Evolutionary conservation across 805 yeast species (phyloP).

Genomic region (Teunomyces funiuensis): DNA sequence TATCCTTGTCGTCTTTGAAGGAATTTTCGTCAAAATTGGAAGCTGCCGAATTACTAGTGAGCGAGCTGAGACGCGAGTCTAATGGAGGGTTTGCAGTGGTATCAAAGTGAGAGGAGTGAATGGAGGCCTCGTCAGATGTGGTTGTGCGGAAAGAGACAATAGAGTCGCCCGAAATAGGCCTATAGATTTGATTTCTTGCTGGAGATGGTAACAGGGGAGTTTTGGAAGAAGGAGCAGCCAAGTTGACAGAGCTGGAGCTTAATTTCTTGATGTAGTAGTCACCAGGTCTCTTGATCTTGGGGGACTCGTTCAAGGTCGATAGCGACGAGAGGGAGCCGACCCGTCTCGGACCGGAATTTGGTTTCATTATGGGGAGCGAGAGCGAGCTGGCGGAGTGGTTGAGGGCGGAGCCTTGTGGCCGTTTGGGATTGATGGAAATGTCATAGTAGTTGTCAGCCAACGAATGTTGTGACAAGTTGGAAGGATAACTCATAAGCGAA

Average conservation of each 20-base stretch:
- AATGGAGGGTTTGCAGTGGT: constrained; percentile 11
- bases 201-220: constrained; percentile 1
- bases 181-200: not conserved
- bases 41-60: constrained; percentile 29
- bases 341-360: constrained; percentile 23
- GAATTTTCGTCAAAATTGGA: constrained; percentile 12
- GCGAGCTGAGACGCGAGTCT: constrained; percentile 39
- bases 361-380: constrained; percentile 15
- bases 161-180: constrained; percentile 37
- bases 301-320: constrained; percentile 15
- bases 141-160: constrained; percentile 30
- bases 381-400: constrained; percentile 6
- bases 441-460: constrained; percentile 29
- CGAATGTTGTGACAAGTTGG: constrained; percentile 19
- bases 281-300: constrained; percentile 35
- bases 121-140: constrained; percentile 34
- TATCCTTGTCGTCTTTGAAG: constrained; percentile 8
- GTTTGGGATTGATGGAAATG: constrained; percentile 14
- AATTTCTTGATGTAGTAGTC: constrained; percentile 39
- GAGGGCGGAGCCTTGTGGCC: constrained; percentile 1
- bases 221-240: constrained; percentile 10
- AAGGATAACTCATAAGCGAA: constrained; percentile 8
- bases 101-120: constrained; percentile 33
- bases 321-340: constrained; percentile 29
- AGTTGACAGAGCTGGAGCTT: constrained; percentile 20